Evolutionary conservation across 1,284 basidiomycete species (phyloP), one percentile per base, ranked within the genome.

Genomic region (Cerioporus squamosus): DNA sequence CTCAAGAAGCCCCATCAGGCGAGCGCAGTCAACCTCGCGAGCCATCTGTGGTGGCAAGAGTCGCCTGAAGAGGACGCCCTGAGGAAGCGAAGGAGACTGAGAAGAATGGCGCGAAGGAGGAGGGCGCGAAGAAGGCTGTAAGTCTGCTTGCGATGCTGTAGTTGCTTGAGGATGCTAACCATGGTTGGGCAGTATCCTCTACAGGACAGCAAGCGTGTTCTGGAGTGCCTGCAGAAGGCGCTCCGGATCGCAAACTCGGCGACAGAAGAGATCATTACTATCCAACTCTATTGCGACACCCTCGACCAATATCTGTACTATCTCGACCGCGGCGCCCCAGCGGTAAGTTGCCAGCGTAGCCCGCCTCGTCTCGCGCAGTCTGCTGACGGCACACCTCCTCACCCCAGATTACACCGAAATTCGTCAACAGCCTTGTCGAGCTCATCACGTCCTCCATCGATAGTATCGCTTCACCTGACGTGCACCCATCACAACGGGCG

Each of bases 1-100:
- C 74, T 98, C 71, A 98, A 98, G 83, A 97, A 98, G 81, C 93
- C 94, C 24, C 95, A 97, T 74, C 95, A 98, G 75, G 91, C 95
- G 15, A 93, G 87, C 6, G 95, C 95, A 3, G 95, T 98, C n/a
- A 88, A 92, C 51, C 81, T 95, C 42, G 95, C 95, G 2, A 96
- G 94, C 72, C 95, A 98, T 77, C 77, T 97, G 69, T 97, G 95
- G 94, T 98, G 95, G 95, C 95, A 98, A 72, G 90, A 91, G 62
- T 81, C 75, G 0, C 61, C 73, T 3, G 67, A 72, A 29, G 73
- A 77, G 15, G 81, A 80, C 57, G 69, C 8, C 58, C 64, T 22
- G 66, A 65, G 42, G 53, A 64, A 23, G 56, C 56, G 33, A 68
- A 79, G 55, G 69, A 72, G 31, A 44, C 68, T 18, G 74, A 76